A percentile compares a stretch with the other conserved stretches of the same genome.
phyloP scores from a whole-genome alignment of 2,329 filamentous ascomycete species.

The Torrubiellomyces zombiae region DNA sequence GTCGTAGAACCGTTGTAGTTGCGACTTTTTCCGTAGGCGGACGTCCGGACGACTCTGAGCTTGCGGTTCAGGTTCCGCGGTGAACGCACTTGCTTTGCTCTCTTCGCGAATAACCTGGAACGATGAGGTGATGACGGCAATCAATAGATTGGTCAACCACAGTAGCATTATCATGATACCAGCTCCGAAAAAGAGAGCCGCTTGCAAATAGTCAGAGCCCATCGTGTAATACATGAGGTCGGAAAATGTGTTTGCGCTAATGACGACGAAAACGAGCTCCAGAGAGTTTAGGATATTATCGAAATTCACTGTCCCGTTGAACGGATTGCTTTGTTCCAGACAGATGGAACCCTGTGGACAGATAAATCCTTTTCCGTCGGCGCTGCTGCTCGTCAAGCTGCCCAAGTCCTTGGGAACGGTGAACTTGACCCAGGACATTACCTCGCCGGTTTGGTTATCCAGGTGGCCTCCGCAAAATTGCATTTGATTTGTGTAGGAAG shows the following conservation, averaged over 20 bases:
- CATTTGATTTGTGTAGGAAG: conserved; percentile 44
- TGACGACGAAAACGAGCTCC: conserved; percentile 91
- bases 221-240: conserved; percentile 90
- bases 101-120: conserved; percentile 98
- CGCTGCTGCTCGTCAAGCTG: conserved; percentile 32
- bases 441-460: conserved; percentile 36
- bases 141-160: conserved; percentile 87
- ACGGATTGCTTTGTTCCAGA: conserved; percentile 63
- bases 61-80: conserved; percentile 44
- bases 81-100: conserved; percentile 85
- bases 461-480: conserved; percentile 82
- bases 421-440: conserved; percentile 50
- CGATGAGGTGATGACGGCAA: conserved; percentile 94
- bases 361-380: conserved; percentile 62
- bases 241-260: conserved; percentile 95
- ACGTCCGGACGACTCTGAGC: conserved; percentile 20
- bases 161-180: conserved; percentile 83
- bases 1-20: conserved; percentile 55
- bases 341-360: conserved; percentile 76
- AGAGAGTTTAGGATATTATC: conserved; percentile 88
- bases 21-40: conserved; percentile 19
- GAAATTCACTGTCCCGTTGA: conserved; percentile 76
- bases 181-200: conserved; percentile 60
- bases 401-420: conserved; percentile 17
- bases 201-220: conserved; percentile 76